phyloP scores from a whole-genome alignment of 352 stramenopile genomes.

The Achlya hypogyna region DNA sequence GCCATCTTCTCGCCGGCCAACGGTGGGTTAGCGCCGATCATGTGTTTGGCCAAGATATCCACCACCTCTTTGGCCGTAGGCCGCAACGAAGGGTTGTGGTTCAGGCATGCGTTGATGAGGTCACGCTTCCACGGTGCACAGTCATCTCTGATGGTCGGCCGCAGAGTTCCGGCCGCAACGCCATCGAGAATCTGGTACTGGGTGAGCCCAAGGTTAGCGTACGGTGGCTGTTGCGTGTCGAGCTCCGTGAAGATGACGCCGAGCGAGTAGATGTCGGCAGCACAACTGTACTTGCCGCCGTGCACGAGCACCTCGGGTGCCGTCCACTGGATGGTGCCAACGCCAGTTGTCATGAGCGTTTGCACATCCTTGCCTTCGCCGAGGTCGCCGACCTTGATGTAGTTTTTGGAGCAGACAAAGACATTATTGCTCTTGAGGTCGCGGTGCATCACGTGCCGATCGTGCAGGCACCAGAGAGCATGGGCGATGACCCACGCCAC shows the following conservation, averaged over 20 bases:
- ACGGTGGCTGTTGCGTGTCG: conserved; percentile 5
- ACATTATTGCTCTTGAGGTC: background rate
- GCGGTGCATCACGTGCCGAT: background rate
- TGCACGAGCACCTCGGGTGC: background rate
- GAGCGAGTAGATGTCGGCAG: conserved; percentile 13
- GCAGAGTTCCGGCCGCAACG: background rate
- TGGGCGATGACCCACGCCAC: background rate
- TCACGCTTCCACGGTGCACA: background rate
- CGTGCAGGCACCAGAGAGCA: background rate
- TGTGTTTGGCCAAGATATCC: background rate
- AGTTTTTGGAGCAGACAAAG: background rate
- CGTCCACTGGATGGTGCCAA: conserved; percentile 8
- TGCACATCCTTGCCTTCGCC: background rate
- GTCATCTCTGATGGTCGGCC: background rate
- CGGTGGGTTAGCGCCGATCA: too few relatives aligned
- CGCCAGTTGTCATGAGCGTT: background rate
- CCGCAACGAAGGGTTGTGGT: background rate
- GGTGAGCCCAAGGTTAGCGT: background rate
- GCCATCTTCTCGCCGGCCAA: too few relatives aligned
- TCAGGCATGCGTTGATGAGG: background rate
- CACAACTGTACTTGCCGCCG: background rate
- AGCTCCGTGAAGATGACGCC: conserved; percentile 11
- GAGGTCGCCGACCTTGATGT: conserved; percentile 17
- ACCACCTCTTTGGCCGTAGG: background rate
- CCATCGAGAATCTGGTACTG: background rate